These are phyloP conservation scores for Myxozyma udenii DNA, from an alignment of 805 yeast genomes.

Conservation along the genomic window DNA sequence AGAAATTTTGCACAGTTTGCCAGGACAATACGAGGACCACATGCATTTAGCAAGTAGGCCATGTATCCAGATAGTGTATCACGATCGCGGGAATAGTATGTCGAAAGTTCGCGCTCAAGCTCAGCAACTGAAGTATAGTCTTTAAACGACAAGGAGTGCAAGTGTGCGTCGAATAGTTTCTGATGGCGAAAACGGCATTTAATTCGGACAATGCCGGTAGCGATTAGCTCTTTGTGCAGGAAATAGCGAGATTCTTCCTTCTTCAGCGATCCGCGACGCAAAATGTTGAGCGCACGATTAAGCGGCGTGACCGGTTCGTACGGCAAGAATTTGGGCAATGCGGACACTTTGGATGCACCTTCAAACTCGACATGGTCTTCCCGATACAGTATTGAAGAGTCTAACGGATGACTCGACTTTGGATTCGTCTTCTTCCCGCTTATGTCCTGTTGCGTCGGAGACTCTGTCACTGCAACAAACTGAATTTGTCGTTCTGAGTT, in stretches of 20 bases:
- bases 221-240: neutral
- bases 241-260: neutral
- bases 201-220: constrained; percentile 9
- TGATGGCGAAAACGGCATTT: constrained; percentile 12
- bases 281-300: neutral
- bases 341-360: neutral
- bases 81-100: neutral
- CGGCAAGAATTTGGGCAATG: neutral
- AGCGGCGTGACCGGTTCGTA: neutral
- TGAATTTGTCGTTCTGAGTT: constrained; percentile 13
- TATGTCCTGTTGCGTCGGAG: neutral
- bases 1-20: neutral
- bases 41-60: neutral
- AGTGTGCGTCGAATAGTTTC: constrained; percentile 9
- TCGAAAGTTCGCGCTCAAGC: constrained; percentile 17
- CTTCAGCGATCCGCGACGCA: neutral
- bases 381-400: neutral
- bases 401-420: neutral
- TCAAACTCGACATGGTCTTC: neutral
- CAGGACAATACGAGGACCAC: neutral
- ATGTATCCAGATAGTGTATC: neutral
- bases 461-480: neutral
- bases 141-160: constrained; percentile 1
- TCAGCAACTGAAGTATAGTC: constrained; percentile 6
- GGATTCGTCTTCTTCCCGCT: neutral